phyloP scores from a whole-genome alignment of 176 grass and related monocot species.

The Eremochloa ophiuroides region DNA sequence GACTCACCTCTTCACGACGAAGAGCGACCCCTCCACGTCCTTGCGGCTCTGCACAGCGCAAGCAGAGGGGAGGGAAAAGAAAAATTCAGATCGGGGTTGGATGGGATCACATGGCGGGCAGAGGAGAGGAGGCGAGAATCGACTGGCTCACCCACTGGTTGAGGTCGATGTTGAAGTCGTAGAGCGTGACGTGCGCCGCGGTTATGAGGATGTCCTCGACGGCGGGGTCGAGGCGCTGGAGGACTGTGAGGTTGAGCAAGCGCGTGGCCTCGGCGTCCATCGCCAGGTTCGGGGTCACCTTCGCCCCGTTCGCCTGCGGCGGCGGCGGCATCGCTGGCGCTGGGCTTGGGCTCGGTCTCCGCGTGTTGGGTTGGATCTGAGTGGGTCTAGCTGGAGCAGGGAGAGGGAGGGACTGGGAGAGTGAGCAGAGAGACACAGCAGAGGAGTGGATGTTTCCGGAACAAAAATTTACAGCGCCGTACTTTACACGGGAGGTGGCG shows the following conservation, averaged over 20 bases:
- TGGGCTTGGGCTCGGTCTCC: not conserved
- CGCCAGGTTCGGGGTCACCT: slow-evolving; percentile 73
- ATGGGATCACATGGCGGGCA: not conserved
- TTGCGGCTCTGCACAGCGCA: slow-evolving; percentile 68
- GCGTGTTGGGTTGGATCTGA: slow-evolving; percentile 12
- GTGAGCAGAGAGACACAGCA: not conserved
- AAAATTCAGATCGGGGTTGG: slow-evolving; percentile 24
- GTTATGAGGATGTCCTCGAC: slow-evolving; percentile 96
- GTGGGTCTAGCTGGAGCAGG: not conserved
- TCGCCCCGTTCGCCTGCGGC: slow-evolving; percentile 53
- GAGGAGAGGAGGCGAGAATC: not conserved
- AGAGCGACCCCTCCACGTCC: slow-evolving; percentile 88
- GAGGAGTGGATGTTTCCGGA: not conserved
- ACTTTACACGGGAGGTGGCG: too few relatives aligned
- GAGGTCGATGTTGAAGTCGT: slow-evolving; percentile 91
- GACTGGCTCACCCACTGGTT: slow-evolving; percentile 73
- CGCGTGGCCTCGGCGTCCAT: slow-evolving; percentile 67
- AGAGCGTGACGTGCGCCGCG: slow-evolving; percentile 84
- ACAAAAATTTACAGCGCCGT: not conserved
- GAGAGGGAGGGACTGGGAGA: not conserved
- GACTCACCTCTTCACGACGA: slow-evolving; percentile 89
- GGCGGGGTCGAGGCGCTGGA: slow-evolving; percentile 89
- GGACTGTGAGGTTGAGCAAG: slow-evolving; percentile 80
- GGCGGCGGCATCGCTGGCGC: slow-evolving; percentile 8
- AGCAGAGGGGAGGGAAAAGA: not conserved